phyloP scores from a whole-genome alignment of 2,329 filamentous ascomycete species.

The Nannizzia gypsea region DNA sequence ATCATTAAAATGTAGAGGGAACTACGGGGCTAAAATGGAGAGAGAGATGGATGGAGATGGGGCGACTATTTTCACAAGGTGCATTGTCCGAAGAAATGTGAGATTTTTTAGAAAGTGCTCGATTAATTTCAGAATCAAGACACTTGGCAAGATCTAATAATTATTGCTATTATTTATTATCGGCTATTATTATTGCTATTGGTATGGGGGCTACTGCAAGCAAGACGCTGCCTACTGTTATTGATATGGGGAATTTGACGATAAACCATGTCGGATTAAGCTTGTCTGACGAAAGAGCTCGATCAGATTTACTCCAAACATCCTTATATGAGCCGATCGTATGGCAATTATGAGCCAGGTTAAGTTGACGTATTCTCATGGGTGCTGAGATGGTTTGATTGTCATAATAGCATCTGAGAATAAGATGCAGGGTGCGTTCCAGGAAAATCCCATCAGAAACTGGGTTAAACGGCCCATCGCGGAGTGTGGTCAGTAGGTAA shows the following conservation, averaged over 20 bases:
- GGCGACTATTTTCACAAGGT: not conserved
- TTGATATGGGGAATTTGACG: not conserved
- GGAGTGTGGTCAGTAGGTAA: too few species aligned
- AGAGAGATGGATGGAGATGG: not conserved
- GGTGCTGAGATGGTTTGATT: not conserved
- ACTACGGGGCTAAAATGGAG: not conserved
- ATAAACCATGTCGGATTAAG: not conserved
- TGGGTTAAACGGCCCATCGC: too few species aligned
- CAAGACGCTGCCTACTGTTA: not conserved
- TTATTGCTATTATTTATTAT: too few species aligned
- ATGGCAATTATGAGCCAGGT: not conserved
- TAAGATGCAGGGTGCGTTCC: not conserved
- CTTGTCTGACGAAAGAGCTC: not conserved
- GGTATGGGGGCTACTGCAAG: too few species aligned
- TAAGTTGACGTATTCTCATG: not conserved
- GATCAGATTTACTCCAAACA: not conserved
- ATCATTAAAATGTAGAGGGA: not conserved
- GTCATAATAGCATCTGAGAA: not conserved
- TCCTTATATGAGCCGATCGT: not conserved
- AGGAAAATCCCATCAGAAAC: not conserved
- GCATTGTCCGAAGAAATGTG: too few species aligned
- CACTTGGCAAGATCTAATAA: too few species aligned
- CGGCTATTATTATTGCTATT: too few species aligned
- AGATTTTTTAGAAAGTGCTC: not conserved
- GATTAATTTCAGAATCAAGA: not conserved